phyloP scores from a whole-genome alignment of 208 protist species.

The Trypanosoma brucei region DNA sequence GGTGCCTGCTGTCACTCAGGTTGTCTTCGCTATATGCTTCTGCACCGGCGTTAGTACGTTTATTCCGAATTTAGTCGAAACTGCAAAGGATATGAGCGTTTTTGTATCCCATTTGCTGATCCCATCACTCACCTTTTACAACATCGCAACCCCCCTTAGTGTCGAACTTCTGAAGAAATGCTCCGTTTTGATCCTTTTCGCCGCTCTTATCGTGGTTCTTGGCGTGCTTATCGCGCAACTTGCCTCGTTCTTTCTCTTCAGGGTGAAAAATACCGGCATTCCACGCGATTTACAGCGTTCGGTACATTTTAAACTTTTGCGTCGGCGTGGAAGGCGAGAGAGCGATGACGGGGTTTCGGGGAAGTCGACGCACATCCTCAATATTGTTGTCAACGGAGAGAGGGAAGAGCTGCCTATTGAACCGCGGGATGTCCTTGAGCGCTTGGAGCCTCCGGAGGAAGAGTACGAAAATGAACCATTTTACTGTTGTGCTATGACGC shows the following conservation, averaged over 20 bases:
- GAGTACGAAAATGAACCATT: constrained; percentile 56
- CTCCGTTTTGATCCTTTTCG: constrained; percentile 52
- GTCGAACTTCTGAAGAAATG: constrained; percentile 36
- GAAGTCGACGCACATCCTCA: constrained; percentile 19
- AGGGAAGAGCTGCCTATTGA: constrained; percentile 38
- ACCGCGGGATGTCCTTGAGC: constrained; percentile 49
- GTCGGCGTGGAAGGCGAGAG: not conserved
- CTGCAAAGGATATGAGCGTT: constrained; percentile 64
- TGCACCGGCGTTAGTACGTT: constrained; percentile 46
- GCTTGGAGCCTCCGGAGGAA: constrained; percentile 36
- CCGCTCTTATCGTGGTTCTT: constrained; percentile 30
- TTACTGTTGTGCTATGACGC: constrained; percentile 44
- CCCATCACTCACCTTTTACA: constrained; percentile 60
- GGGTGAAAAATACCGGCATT: constrained; percentile 36
- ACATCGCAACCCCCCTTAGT: constrained; percentile 40
- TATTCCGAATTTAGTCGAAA: constrained; percentile 45
- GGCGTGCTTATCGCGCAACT: constrained; percentile 22
- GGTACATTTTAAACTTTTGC: constrained; percentile 35
- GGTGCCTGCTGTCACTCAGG: constrained; percentile 65
- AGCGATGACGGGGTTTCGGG: not conserved
- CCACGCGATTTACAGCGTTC: constrained; percentile 40
- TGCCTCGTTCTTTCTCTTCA: constrained; percentile 24
- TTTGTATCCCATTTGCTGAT: constrained; percentile 61
- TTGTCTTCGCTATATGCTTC: constrained; percentile 70
- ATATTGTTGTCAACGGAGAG: constrained; percentile 60